Evolutionary conservation across 164 flowering plant genomes (phyloP).

Genomic region (Stephania japonica): DNA sequence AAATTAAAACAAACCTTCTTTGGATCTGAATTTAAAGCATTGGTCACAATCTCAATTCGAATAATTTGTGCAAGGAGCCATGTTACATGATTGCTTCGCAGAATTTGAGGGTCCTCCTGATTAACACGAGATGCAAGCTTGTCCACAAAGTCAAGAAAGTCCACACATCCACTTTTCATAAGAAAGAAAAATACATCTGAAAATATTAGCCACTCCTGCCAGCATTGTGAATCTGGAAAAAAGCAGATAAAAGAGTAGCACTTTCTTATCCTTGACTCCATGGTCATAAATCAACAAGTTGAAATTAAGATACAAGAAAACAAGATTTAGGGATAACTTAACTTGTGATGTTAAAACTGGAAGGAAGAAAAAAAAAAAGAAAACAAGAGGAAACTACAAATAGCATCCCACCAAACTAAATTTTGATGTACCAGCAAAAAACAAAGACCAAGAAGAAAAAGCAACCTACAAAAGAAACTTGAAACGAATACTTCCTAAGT

Average conservation of each 20-base stretch:
- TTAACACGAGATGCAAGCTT: slow-evolving; percentile 67
- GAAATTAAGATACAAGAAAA: not conserved
- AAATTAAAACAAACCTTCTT: slow-evolving; percentile 58
- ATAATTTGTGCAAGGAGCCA: slow-evolving; percentile 91
- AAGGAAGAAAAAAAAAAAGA: not conserved
- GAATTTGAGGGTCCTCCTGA: slow-evolving; percentile 59
- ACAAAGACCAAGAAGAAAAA: not conserved
- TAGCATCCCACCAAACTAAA: too few species aligned
- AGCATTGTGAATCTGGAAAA: slow-evolving; percentile 70
- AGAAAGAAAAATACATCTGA: slow-evolving; percentile 85
- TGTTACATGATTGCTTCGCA: slow-evolving; percentile 90
- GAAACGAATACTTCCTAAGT: not conserved
- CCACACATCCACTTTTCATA: slow-evolving; percentile 91
- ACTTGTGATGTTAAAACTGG: not conserved
- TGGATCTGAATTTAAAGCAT: slow-evolving; percentile 72
- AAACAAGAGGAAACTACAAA: not conserved
- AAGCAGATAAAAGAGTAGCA: slow-evolving; percentile 7
- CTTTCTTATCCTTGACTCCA: not conserved
- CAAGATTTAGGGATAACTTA: too few species aligned
- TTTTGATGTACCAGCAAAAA: too few species aligned
- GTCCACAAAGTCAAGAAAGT: slow-evolving; percentile 95
- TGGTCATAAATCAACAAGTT: not conserved
- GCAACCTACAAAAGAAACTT: not conserved
- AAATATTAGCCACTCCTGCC: slow-evolving; percentile 98
- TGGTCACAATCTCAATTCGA: slow-evolving; percentile 83